phyloP scores from a whole-genome alignment of 192 early-diverging fungal species.

The Backusella australiensis region DNA sequence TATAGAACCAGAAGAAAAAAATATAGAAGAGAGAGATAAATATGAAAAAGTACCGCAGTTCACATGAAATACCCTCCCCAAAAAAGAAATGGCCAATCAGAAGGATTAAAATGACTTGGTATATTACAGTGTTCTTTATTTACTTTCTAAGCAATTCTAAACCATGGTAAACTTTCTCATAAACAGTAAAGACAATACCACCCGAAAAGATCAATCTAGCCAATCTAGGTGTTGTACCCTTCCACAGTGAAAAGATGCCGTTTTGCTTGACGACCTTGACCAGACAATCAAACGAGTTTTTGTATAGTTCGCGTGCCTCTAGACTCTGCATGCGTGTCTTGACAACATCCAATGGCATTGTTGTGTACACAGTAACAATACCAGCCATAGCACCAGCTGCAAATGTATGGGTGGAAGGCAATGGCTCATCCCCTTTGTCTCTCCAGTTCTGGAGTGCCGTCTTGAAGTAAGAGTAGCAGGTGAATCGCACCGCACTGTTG shows the following conservation, averaged over 20 bases:
- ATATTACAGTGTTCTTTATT: neutral
- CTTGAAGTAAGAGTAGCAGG: constrained; percentile 79
- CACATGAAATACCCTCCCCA: neutral
- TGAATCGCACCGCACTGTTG: constrained; percentile 91
- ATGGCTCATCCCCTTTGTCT: constrained; percentile 27
- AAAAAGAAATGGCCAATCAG: neutral
- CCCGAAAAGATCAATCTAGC: constrained; percentile 83
- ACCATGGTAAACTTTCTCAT: constrained; percentile 59
- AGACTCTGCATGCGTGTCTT: constrained; percentile 97
- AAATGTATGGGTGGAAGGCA: constrained; percentile 63
- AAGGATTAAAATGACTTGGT: neutral
- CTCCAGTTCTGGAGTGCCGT: constrained; percentile 36
- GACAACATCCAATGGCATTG: constrained; percentile 97
- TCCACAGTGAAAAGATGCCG: constrained; percentile 88
- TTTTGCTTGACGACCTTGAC: constrained; percentile 70
- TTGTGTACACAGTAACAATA: constrained; percentile 90
- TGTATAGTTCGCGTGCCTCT: constrained; percentile 66
- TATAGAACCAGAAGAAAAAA: neutral
- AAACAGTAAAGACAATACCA: constrained; percentile 83
- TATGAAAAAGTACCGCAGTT: neutral
- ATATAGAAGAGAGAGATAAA: neutral
- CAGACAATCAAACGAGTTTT: constrained; percentile 70
- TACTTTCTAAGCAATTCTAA: constrained; percentile 16
- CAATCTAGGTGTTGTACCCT: constrained; percentile 89
- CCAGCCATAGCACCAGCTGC: constrained; percentile 83